Evolutionary conservation across 805 yeast species (phyloP).

Genomic region (Tetrapisispora arboricola): DNA sequence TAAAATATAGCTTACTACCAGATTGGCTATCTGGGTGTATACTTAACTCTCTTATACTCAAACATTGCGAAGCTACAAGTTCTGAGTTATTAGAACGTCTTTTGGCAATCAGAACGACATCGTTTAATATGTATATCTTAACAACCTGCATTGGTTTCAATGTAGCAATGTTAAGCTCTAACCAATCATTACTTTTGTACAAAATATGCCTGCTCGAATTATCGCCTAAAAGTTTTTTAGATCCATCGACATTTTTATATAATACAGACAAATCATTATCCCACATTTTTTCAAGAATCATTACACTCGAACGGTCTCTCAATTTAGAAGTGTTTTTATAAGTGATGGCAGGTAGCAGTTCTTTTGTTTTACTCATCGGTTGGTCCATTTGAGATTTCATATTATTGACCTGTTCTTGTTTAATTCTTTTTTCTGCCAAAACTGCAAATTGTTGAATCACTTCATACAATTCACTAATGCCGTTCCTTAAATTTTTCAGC

Average conservation of each 20-base stretch:
- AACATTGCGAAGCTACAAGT: background rate
- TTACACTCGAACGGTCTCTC: constrained; percentile 57
- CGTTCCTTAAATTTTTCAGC: constrained; percentile 48
- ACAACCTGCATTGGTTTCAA: constrained; percentile 70
- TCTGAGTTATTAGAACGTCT: constrained; percentile 23
- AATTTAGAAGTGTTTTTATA: constrained; percentile 8
- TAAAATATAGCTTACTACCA: background rate
- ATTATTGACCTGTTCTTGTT: constrained; percentile 31
- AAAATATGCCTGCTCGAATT: constrained; percentile 59
- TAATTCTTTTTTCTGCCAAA: constrained; percentile 49
- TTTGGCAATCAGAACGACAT: constrained; percentile 66
- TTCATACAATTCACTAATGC: constrained; percentile 49
- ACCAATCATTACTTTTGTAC: constrained; percentile 76
- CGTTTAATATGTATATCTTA: constrained; percentile 69
- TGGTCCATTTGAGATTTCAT: constrained; percentile 2
- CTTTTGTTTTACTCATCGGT: constrained; percentile 1
- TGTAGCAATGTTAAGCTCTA: constrained; percentile 74
- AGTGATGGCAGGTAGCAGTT: constrained; percentile 15
- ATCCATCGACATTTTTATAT: constrained; percentile 83
- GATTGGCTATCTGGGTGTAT: background rate
- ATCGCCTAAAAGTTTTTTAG: constrained; percentile 57
- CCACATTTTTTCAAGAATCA: constrained; percentile 75
- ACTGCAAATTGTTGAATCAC: constrained; percentile 50
- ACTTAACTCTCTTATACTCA: background rate
- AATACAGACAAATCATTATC: constrained; percentile 56